phyloP scores from a whole-genome alignment of 2,329 filamentous ascomycete genomes.

The Didymella exigua region DNA sequence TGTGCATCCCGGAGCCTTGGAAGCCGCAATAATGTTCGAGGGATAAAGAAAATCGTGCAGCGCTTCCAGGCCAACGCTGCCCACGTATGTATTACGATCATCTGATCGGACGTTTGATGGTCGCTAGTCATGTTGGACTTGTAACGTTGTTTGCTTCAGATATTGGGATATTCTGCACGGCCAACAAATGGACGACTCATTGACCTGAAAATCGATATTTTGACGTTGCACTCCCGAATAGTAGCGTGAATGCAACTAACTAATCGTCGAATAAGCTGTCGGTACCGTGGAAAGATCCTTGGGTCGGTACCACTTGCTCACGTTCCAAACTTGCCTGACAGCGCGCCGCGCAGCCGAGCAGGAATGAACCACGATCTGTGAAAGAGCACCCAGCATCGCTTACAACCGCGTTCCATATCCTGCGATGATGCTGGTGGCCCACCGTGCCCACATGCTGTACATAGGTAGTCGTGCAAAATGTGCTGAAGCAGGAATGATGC shows the following conservation, averaged over 20 bases:
- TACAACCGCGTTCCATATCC: not conserved
- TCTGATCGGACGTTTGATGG: not conserved
- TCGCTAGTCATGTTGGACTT: not conserved
- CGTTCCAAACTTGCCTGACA: conserved; percentile 8
- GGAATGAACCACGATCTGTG: conserved; percentile 4
- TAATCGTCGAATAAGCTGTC: not conserved
- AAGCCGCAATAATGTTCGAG: not conserved
- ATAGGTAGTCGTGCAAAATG: not conserved
- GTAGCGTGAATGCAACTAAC: not conserved
- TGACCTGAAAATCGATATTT: not conserved
- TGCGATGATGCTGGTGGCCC: not conserved
- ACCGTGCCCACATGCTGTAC: not conserved
- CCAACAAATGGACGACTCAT: conserved; percentile 1
- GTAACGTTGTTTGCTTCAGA: not conserved
- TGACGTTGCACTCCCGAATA: conserved; percentile 4
- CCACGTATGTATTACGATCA: not conserved
- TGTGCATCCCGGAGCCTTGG: not conserved
- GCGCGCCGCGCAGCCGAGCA: conserved; percentile 7
- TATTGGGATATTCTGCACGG: not conserved
- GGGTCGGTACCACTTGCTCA: conserved; percentile 8
- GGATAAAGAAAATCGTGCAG: not conserved
- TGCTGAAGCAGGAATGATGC: conserved; percentile 8
- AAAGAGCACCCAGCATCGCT: not conserved
- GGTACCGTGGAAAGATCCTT: not conserved
- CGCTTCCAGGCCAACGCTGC: not conserved